phyloP scores from a whole-genome alignment of 176 grass and related monocot genomes.

The Miscanthus lutarioriparius region DNA sequence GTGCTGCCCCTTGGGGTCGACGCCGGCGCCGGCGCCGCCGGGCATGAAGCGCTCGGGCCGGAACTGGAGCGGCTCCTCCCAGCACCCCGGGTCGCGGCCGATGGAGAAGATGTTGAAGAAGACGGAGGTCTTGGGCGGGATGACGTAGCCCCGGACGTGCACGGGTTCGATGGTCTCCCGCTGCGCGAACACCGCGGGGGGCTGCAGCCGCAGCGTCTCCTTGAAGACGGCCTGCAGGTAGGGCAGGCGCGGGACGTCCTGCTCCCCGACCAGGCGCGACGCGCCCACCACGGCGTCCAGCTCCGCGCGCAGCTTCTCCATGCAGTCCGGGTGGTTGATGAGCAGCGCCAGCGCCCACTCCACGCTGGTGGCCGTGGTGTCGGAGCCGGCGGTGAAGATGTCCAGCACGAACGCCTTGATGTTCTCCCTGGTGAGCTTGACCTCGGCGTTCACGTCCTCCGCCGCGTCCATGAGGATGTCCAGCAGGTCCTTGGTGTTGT shows the following conservation, averaged over 20 bases:
- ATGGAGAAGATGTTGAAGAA: slow-evolving; percentile 65
- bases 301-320: slow-evolving; percentile 36
- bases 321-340: slow-evolving; percentile 43
- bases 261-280: slow-evolving; percentile 42
- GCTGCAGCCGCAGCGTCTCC: slow-evolving; percentile 57
- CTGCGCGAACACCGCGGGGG: slow-evolving; percentile 35
- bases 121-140: slow-evolving; percentile 45
- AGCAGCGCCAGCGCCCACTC: slow-evolving; percentile 63
- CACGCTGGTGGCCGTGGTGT: slow-evolving; percentile 47
- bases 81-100: slow-evolving; percentile 48
- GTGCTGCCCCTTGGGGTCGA: slow-evolving; percentile 60
- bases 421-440: slow-evolving; percentile 63
- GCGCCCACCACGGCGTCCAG: slow-evolving; percentile 41
- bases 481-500: slow-evolving; percentile 46
- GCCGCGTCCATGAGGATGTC: slow-evolving; percentile 62
- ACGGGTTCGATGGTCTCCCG: slow-evolving; percentile 47
- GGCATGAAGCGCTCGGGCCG: slow-evolving; percentile 48
- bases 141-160: slow-evolving; percentile 48
- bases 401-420: slow-evolving; percentile 78
- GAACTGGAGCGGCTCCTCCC: slow-evolving; percentile 50
- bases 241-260: slow-evolving; percentile 38
- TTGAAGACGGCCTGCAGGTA: slow-evolving; percentile 66
- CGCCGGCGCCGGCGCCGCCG: neutral
- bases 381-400: slow-evolving; percentile 54
- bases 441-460: slow-evolving; percentile 41